These are phyloP conservation scores for Chaetomiaceae sp. DNA, from an alignment of 2,329 filamentous ascomycete genomes.

Conservation along the genomic window DNA sequence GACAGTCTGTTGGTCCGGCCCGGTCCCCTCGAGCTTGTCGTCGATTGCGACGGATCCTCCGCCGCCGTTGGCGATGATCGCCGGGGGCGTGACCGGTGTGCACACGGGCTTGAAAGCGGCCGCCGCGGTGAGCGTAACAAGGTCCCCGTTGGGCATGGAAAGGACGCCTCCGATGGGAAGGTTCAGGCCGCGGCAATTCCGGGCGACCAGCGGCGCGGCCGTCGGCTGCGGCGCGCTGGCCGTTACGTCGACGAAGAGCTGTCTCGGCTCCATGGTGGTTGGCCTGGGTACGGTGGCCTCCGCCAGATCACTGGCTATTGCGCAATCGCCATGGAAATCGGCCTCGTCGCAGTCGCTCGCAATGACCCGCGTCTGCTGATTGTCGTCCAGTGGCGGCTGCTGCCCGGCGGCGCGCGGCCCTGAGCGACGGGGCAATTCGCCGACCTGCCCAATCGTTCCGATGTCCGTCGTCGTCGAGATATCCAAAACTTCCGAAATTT, in stretches of 20 bases:
- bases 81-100: slow-evolving; percentile 38
- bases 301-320: slow-evolving; percentile 23
- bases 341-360: slow-evolving; percentile 8
- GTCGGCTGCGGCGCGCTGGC: slow-evolving; percentile 17
- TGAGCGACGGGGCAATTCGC: not conserved
- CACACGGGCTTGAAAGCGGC: slow-evolving; percentile 59
- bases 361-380: not conserved
- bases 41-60: slow-evolving; percentile 34
- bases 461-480: not conserved
- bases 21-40: slow-evolving; percentile 21
- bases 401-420: not conserved
- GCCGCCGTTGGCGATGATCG: slow-evolving; percentile 40
- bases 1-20: slow-evolving; percentile 37
- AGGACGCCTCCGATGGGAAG: slow-evolving; percentile 27
- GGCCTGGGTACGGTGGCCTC: slow-evolving; percentile 26
- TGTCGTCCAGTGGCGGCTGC: not conserved
- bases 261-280: slow-evolving; percentile 28
- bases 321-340: slow-evolving; percentile 29
- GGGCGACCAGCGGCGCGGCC: slow-evolving; percentile 17
- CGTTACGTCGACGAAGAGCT: slow-evolving; percentile 21
- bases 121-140: slow-evolving; percentile 55
- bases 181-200: slow-evolving; percentile 23
- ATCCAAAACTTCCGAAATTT: not conserved
- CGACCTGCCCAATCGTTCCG: not conserved
- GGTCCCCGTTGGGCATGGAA: slow-evolving; percentile 36